phyloP scores from a whole-genome alignment of 768 basidiomycete species.

The Lepiota subincarnata region DNA sequence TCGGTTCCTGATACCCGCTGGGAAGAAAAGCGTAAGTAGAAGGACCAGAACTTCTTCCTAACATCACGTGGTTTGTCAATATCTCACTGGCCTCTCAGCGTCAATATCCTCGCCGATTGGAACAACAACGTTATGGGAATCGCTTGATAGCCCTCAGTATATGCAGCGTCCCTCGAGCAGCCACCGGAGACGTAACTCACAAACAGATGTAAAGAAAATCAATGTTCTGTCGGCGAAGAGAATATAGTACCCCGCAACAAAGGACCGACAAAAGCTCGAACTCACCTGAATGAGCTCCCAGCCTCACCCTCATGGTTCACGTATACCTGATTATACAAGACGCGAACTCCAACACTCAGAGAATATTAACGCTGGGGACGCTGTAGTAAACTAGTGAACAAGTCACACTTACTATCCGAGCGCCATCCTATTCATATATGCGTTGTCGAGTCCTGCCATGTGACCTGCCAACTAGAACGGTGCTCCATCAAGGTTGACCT shows the following conservation, averaged over 20 bases:
- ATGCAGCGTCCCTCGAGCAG: not conserved
- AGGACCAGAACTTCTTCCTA: no score
- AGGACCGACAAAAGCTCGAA: not conserved
- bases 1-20: no score
- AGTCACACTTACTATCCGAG: constrained; percentile 24
- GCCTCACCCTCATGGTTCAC: constrained; percentile 18
- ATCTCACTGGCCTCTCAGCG: not conserved
- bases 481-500: not conserved
- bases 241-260: no score
- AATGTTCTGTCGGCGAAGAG: not conserved
- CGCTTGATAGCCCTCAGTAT: constrained; percentile 11
- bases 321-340: constrained; percentile 22
- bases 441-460: constrained; percentile 25
- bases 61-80: no score
- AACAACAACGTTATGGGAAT: constrained; percentile 21
- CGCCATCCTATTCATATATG: constrained; percentile 27
- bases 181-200: not conserved
- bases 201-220: not conserved
- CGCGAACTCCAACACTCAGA: constrained; percentile 17
- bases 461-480: constrained; percentile 27
- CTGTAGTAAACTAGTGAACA: not conserved
- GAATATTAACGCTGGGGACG: not conserved
- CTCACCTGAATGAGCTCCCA: constrained; percentile 20
- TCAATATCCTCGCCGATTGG: constrained; percentile 14
- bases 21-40: no score